Evolutionary conservation across 2,329 filamentous ascomycete genomes (phyloP).

Genomic region (Neopestalotiopsis sp.): DNA sequence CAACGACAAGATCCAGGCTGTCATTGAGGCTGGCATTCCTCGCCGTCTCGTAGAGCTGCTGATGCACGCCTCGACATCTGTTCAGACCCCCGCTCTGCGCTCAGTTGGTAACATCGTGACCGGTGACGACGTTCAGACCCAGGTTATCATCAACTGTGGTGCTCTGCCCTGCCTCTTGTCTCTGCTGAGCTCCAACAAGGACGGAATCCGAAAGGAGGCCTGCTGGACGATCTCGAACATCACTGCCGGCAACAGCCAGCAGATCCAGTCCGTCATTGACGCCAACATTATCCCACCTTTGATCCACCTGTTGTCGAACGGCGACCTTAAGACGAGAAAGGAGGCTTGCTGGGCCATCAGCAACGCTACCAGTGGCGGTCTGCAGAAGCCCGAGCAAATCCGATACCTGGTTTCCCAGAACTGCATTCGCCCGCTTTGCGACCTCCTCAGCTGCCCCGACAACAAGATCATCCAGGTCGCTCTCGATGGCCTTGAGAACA

Average conservation of each 20-base stretch:
- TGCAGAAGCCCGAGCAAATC: slow-evolving; percentile 99
- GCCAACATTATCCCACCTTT: slow-evolving; percentile 96
- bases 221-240: slow-evolving; percentile 99
- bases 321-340: slow-evolving; percentile 98
- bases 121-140: slow-evolving; percentile 97
- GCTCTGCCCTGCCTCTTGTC: slow-evolving; percentile 91
- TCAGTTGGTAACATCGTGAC: slow-evolving; percentile 99
- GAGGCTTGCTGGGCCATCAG: slow-evolving; percentile 99
- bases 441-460: slow-evolving; percentile 92
- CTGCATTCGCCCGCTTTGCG: slow-evolving; percentile 96
- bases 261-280: slow-evolving; percentile 96
- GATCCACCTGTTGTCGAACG: slow-evolving; percentile 94
- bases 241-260: slow-evolving; percentile 94
- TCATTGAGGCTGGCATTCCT: slow-evolving; percentile 97
- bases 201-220: slow-evolving; percentile 98
- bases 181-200: slow-evolving; percentile 94
- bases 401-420: slow-evolving; percentile 91
- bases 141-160: slow-evolving; percentile 99
- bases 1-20: slow-evolving; percentile 99
- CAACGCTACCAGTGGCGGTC: slow-evolving; percentile 94
- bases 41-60: slow-evolving; percentile 94
- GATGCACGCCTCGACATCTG: slow-evolving; percentile 97
- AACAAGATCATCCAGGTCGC: slow-evolving; percentile 99
- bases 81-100: slow-evolving; percentile 94
- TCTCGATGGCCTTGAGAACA: slow-evolving; percentile 97